Percentiles rank a stretch among this genome's conserved stretches.
Conservation (phyloP, 805 yeast genomes). For the Saturnispora galanensis region DNA sequence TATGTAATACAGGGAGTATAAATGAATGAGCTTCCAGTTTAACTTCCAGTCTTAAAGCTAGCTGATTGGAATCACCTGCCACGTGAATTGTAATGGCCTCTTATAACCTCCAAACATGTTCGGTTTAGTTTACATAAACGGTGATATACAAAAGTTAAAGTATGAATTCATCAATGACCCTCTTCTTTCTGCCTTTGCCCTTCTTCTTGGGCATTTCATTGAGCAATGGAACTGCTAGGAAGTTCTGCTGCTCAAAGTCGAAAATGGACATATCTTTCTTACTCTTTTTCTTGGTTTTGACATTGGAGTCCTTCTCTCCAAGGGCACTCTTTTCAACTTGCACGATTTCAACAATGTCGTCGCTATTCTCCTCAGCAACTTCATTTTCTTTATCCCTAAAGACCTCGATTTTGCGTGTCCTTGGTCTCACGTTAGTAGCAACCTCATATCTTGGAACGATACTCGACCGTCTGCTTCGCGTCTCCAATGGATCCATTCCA, state of each 20-base stretch:
- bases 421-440: slow-evolving; percentile 40
- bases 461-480: slow-evolving; percentile 44
- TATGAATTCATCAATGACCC: slow-evolving; percentile 1
- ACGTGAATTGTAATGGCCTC: too few species aligned
- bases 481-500: slow-evolving; percentile 19
- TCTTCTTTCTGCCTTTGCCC: neutral
- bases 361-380: neutral
- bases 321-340: neutral
- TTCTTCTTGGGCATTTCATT: neutral
- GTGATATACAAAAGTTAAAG: neutral
- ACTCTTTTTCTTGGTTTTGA: neutral
- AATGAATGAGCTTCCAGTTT: too few species aligned
- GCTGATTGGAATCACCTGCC: too few species aligned
- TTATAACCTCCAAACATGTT: too few species aligned
- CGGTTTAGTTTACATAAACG: neutral
- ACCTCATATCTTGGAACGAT: slow-evolving; percentile 56
- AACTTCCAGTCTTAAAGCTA: too few species aligned
- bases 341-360: neutral
- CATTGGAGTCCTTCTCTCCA: neutral
- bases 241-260: slow-evolving; percentile 4
- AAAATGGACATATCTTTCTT: slow-evolving; percentile 6
- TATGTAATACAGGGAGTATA: too few species aligned
- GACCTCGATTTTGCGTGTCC: slow-evolving; percentile 1
- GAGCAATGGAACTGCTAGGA: neutral
- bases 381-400: slow-evolving; percentile 13